Conservation (phyloP, 768 basidiomycete genomes). For the Phaeotremella fagi region DNA sequence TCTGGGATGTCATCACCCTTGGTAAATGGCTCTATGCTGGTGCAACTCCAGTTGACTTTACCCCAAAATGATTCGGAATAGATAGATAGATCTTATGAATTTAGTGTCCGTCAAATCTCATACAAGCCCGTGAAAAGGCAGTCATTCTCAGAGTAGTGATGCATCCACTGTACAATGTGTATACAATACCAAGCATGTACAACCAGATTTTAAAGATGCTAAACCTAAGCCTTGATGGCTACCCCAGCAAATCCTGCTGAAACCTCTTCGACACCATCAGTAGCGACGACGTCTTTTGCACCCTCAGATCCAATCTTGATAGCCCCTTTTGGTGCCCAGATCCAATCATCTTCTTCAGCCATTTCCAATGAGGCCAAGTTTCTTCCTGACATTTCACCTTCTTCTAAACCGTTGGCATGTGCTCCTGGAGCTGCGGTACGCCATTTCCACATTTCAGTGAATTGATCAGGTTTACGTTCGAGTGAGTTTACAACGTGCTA, state of each 20-base stretch:
- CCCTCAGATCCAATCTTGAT: conserved; percentile 5
- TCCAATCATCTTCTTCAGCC: conserved; percentile 21
- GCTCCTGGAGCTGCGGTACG: conserved; percentile 4
- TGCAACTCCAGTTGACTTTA: conserved; percentile 6
- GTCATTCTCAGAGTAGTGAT: no score
- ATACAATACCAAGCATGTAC: no score
- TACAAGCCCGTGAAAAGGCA: no score
- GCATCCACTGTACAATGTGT: no score
- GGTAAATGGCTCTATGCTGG: conserved; percentile 23
- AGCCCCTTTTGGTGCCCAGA: conserved; percentile 2
- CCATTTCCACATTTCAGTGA: conserved; percentile 18
- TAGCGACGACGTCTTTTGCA: not conserved
- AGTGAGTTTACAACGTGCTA: conserved; percentile 17
- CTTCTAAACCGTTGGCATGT: conserved; percentile 20
- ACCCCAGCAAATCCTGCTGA: not conserved
- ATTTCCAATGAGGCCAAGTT: conserved; percentile 18
- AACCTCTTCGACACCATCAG: conserved; percentile 2
- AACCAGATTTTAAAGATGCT: no score
- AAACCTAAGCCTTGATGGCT: no score
- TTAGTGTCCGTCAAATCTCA: no score
- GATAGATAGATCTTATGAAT: no score
- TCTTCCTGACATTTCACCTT: conserved; percentile 16
- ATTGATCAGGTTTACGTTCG: conserved; percentile 5
- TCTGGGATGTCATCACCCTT: conserved; percentile 23
- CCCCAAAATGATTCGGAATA: not conserved